Percentiles rank a stretch among this genome's conserved stretches.
phyloP scores from a whole-genome alignment of 176 grass and related monocot genomes.

The Rhynchospora tenuis region DNA sequence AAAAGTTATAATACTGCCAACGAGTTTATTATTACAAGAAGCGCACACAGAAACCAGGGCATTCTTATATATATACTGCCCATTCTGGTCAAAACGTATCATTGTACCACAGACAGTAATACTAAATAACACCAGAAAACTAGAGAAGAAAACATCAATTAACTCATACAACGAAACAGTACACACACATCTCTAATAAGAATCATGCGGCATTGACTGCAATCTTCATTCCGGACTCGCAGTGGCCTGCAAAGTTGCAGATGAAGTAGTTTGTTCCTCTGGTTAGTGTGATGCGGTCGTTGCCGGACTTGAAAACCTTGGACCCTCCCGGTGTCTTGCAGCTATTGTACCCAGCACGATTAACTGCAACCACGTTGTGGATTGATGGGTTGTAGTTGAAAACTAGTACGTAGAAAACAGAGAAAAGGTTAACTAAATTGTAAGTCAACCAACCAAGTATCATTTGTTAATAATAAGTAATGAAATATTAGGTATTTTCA shows the following conservation, averaged over 20 bases:
- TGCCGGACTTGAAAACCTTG: slow-evolving; percentile 40
- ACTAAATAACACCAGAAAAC: not conserved
- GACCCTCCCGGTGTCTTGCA: slow-evolving; percentile 37
- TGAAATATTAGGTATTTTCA: not conserved
- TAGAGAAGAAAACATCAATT: not conserved
- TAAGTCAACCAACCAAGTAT: not conserved
- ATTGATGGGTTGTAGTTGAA: slow-evolving; percentile 54
- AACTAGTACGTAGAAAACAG: slow-evolving; percentile 28
- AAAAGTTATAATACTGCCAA: not conserved
- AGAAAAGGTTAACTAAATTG: not conserved
- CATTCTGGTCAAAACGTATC: not conserved
- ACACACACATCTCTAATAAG: not conserved
- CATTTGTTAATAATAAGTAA: not conserved
- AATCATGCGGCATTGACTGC: slow-evolving; percentile 31
- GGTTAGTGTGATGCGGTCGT: slow-evolving; percentile 46
- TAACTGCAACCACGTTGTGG: slow-evolving; percentile 73
- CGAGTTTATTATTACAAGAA: slow-evolving; percentile 5
- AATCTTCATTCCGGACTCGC: slow-evolving; percentile 66
- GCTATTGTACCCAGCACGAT: slow-evolving; percentile 44
- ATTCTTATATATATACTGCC: not conserved
- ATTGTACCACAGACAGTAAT: not conserved
- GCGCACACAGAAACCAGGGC: not conserved
- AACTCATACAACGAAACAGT: not conserved
- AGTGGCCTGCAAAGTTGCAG: slow-evolving; percentile 61
- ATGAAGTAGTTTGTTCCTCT: slow-evolving; percentile 67